Evolutionary conservation across 495 filamentous ascomycete species (phyloP).

Genomic region (Diplogelasinospora grovesii): DNA sequence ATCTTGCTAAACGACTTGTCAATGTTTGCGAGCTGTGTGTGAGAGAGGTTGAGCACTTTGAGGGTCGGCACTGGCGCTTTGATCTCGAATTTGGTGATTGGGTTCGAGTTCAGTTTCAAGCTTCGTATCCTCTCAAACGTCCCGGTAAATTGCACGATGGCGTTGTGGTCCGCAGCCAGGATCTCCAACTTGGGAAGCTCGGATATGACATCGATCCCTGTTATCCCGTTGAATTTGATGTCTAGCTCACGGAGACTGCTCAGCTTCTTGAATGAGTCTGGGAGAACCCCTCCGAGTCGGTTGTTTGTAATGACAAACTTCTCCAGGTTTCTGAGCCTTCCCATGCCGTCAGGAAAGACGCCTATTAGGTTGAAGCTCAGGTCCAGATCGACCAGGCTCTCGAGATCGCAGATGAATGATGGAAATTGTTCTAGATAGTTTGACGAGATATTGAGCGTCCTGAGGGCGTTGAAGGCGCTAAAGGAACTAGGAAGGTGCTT

Average conservation of each 20-base stretch:
- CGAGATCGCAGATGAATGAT: slow-evolving; percentile 71
- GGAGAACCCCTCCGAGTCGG: slow-evolving; percentile 65
- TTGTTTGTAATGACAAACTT: slow-evolving; percentile 96
- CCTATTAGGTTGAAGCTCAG: slow-evolving; percentile 93
- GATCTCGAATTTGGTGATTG: slow-evolving; percentile 87
- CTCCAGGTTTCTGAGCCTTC: slow-evolving; percentile 69
- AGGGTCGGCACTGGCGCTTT: slow-evolving; percentile 69
- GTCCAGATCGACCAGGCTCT: slow-evolving; percentile 84
- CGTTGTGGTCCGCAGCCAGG: slow-evolving; percentile 83
- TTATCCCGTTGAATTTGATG: slow-evolving; percentile 83
- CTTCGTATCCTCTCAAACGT: slow-evolving; percentile 77
- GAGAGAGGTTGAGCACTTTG: slow-evolving; percentile 77
- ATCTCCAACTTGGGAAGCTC: slow-evolving; percentile 80
- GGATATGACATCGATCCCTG: slow-evolving; percentile 76
- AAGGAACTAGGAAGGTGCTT: slow-evolving; percentile 73
- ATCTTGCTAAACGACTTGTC: slow-evolving; percentile 85
- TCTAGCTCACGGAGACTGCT: slow-evolving; percentile 83
- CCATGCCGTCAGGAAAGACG: slow-evolving; percentile 66
- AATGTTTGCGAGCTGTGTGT: slow-evolving; percentile 77
- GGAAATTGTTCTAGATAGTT: slow-evolving; percentile 86
- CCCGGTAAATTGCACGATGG: slow-evolving; percentile 78
- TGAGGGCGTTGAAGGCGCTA: slow-evolving; percentile 62
- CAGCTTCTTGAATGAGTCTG: slow-evolving; percentile 60
- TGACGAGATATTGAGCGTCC: slow-evolving; percentile 83
- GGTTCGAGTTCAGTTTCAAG: slow-evolving; percentile 83